phyloP scores from a whole-genome alignment of 345 rosid species.

The Lepidium aucheri region DNA sequence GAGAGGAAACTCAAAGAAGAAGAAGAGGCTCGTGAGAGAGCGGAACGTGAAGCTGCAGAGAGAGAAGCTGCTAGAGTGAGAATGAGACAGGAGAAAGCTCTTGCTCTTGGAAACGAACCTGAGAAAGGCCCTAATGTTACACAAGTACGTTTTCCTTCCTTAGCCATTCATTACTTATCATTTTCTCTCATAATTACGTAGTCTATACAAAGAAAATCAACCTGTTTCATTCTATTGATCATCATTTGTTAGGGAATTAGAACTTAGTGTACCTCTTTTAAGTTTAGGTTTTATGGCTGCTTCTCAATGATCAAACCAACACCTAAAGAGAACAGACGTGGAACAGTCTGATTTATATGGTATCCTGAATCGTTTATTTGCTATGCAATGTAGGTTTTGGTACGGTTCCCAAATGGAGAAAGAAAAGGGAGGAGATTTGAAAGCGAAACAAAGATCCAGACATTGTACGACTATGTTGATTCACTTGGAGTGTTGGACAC shows the following conservation, averaged over 20 bases:
- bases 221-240: background rate
- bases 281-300: background rate
- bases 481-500: conserved; percentile 74
- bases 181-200: background rate
- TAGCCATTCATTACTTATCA: background rate
- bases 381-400: conserved; percentile 51
- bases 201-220: background rate
- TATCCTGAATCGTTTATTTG: background rate
- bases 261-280: background rate
- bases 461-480: conserved; percentile 79
- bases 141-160: conserved; percentile 43
- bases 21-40: conserved; percentile 83
- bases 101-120: conserved; percentile 80
- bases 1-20: conserved; percentile 84
- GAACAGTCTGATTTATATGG: background rate
- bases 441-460: conserved; percentile 45
- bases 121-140: conserved; percentile 85
- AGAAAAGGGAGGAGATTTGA: conserved; percentile 91
- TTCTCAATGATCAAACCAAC: background rate
- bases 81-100: conserved; percentile 80
- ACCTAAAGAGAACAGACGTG: too few species aligned
- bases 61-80: conserved; percentile 70
- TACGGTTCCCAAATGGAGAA: conserved; percentile 85
- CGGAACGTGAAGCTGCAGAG: conserved; percentile 80
- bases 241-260: background rate